Evolutionary conservation across 768 basidiomycete species (phyloP).

Genomic region (Exidia glandulosa): DNA sequence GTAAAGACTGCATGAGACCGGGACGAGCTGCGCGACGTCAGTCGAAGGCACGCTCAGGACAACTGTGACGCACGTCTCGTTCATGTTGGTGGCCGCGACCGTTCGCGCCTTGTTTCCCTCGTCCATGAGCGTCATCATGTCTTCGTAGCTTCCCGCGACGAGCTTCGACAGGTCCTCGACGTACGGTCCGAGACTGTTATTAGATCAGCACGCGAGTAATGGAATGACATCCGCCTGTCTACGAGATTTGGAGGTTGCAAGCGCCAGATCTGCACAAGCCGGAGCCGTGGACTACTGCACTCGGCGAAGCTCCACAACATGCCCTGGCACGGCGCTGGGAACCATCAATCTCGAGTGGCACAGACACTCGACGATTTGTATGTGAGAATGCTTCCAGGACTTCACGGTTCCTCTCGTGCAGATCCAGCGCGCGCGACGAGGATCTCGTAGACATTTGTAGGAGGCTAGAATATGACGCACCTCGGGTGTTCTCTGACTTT

Average conservation of each 20-base stretch:
- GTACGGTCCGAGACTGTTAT: conserved; percentile 67
- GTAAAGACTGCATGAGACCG: conserved; percentile 99
- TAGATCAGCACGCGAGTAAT: not conserved
- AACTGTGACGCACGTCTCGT: conserved; percentile 71
- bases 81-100: conserved; percentile 99
- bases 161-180: conserved; percentile 96
- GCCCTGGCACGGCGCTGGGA: no score
- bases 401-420: no score
- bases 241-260: no score
- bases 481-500: conserved; percentile 96
- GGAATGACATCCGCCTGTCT: not conserved
- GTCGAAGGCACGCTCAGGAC: not conserved
- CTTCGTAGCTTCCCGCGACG: conserved; percentile 80
- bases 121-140: conserved; percentile 99
- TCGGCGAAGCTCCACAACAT: no score
- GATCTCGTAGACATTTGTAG: not conserved
- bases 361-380: no score
- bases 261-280: no score
- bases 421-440: not conserved
- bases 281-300: no score
- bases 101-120: conserved; percentile 98
- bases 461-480: conserved; percentile 4
- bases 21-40: conserved; percentile 50
- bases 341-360: no score
- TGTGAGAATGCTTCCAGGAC: no score